phyloP scores from a whole-genome alignment of 139 green algal genomes.

The Closterium sp. region DNA sequence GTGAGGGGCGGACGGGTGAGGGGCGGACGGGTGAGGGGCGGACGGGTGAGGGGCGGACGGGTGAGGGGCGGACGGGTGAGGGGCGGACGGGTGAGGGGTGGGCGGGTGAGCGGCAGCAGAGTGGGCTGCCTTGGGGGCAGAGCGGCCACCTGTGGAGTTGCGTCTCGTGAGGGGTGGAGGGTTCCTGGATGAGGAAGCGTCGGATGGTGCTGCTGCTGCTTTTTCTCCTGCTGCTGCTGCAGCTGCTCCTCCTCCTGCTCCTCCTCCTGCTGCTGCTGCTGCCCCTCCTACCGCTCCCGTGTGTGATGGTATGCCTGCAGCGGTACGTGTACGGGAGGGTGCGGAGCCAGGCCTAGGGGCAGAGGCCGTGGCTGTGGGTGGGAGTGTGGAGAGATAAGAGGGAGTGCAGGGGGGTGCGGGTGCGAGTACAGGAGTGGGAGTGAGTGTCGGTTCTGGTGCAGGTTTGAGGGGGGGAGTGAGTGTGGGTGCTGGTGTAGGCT shows the following conservation, averaged over 20 bases:
- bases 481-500: not conserved
- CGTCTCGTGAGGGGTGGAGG: not conserved
- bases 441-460: not conserved
- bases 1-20: not conserved
- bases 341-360: not conserved
- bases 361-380: not conserved
- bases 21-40: not conserved
- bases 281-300: not conserved
- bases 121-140: not conserved
- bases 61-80: not conserved
- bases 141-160: not conserved
- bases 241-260: too few species aligned
- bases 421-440: not conserved
- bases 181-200: not conserved
- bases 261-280: too few species aligned
- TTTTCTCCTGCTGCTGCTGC: not conserved
- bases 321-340: not conserved
- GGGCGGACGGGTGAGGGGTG: not conserved
- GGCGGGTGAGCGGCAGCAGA: not conserved
- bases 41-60: not conserved
- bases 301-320: not conserved
- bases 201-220: not conserved
- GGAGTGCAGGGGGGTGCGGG: too few species aligned
- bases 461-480: not conserved
- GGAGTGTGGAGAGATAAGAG: not conserved